phyloP scores from a whole-genome alignment of 805 yeast genomes.

The Candida nonsorbophila region DNA sequence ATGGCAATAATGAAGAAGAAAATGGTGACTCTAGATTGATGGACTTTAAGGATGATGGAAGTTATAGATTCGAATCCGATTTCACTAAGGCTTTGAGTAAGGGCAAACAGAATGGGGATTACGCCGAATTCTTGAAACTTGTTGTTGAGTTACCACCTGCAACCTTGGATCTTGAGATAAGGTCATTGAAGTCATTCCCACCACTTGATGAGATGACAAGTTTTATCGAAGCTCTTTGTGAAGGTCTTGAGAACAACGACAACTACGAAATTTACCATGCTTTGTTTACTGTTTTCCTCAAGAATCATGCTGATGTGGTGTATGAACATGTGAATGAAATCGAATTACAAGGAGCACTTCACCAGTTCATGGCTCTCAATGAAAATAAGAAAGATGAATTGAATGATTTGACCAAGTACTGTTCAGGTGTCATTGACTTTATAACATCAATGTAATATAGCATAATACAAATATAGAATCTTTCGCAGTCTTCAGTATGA shows the following conservation, averaged over 20 bases:
- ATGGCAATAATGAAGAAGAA: constrained; percentile 14
- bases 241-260: constrained; percentile 49
- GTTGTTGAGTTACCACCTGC: constrained; percentile 68
- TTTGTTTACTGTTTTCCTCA: constrained; percentile 66
- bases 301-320: constrained; percentile 80
- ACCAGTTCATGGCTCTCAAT: constrained; percentile 44
- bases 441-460: constrained; percentile 36
- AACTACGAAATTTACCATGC: constrained; percentile 82
- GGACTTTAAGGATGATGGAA: constrained; percentile 20
- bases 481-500: constrained; percentile 16
- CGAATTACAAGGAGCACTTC: constrained; percentile 41
- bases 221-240: constrained; percentile 63
- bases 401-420: constrained; percentile 69
- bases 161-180: constrained; percentile 76
- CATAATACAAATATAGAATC: neutral
- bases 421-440: constrained; percentile 72
- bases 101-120: constrained; percentile 38
- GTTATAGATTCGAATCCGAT: constrained; percentile 60
- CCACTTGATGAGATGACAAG: constrained; percentile 62
- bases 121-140: constrained; percentile 45
- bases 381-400: constrained; percentile 39
- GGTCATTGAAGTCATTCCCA: constrained; percentile 63
- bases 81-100: constrained; percentile 64
- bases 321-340: constrained; percentile 28
- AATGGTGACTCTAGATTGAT: constrained; percentile 27